Base-by-base conservation (phyloP, 768 basidiomycete species). In the Fomitopsis pulvina region DNA sequence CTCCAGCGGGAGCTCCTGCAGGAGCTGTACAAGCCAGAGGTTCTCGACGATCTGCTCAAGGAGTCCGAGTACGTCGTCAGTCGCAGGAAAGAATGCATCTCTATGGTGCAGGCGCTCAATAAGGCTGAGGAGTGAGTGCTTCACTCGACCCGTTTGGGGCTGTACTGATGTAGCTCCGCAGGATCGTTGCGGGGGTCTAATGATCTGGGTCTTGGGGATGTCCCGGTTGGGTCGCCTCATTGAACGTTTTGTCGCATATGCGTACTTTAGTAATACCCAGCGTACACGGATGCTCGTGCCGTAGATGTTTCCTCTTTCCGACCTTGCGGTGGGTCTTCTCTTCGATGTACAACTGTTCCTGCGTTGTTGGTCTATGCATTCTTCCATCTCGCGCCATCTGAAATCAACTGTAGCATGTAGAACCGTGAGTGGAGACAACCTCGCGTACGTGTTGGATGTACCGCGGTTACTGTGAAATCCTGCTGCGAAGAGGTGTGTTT, bases 1-100 rank as follows among this genome's bases (percentile, higher is more conserved):
- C 72, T 99, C 52, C 96, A 99, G 71, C 79, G 85, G 52, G 94
- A 96, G 68, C 77, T 99, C 34, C 70, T 99, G 46, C 91, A 96
- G 64, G 90, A 97, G 71, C 77, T 99, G 22, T 99, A 99, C 76
- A 95, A 96, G 68, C 85, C 93, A 12, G 95, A 98, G 11, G 92
- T 96, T 14, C 76, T 99, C 27, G 92, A 95, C 41, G 95, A 97
- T 45, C 70, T 98, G 53, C 74, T 98, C 63, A 97, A 97, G 73
- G 95, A 92, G 76, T 90, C 87, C 57, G 93, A 96, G 63, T 85
- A 75, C 55, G 87, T 95, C 52, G 86, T 93, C 41, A 83, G 72
- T 66, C 80, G 94, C 62, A 80, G 95, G 70, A 94, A 93, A 73
- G 96, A 99, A 71, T 89, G 94, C 54, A 79, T 89, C 57, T 76